A percentile compares a stretch with the other conserved stretches of the same genome.
Conservation (phyloP, 2,329 filamentous ascomycete species). For the Chalaropsis thielavioides region DNA sequence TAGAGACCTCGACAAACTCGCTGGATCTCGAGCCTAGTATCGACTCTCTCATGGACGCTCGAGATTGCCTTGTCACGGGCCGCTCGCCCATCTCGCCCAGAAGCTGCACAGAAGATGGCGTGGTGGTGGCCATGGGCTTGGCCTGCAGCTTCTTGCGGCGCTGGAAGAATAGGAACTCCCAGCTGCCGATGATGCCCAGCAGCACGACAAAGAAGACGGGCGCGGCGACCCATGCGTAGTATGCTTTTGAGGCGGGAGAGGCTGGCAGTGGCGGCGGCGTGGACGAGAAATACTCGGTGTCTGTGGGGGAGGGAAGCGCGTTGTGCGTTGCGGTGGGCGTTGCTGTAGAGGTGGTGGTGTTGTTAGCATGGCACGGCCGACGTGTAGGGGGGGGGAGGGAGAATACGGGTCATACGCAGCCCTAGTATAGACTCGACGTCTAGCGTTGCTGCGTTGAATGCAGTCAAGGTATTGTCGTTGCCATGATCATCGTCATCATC, state of each 20-base stretch:
- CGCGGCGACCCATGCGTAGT: not conserved
- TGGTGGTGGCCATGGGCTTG: not conserved
- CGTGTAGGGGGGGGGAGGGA: not conserved
- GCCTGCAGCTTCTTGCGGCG: not conserved
- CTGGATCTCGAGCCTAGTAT: not conserved
- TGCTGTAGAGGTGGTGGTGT: not conserved
- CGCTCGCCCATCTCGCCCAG: not conserved
- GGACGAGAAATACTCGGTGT: not conserved
- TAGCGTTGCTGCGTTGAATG: not conserved
- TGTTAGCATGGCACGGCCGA: not conserved
- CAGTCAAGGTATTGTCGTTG: not conserved
- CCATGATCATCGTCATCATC: not conserved
- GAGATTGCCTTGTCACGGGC: not conserved
- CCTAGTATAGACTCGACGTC: not conserved
- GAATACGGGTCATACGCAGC: not conserved
- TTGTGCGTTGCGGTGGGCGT: not conserved
- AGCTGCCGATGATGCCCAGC: not conserved
- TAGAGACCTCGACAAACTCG: not conserved
- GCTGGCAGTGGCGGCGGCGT: not conserved
- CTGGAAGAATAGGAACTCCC: conserved; percentile 2
- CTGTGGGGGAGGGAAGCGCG: not conserved
- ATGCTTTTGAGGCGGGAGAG: not conserved
- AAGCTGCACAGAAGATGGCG: not conserved
- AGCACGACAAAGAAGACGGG: not conserved
- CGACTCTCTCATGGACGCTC: not conserved